Percentiles rank a stretch among this genome's conserved stretches.
These are phyloP conservation scores for Cicer pinnatifidum DNA, from an alignment of 306 rosid species.

Conservation along the genomic window DNA sequence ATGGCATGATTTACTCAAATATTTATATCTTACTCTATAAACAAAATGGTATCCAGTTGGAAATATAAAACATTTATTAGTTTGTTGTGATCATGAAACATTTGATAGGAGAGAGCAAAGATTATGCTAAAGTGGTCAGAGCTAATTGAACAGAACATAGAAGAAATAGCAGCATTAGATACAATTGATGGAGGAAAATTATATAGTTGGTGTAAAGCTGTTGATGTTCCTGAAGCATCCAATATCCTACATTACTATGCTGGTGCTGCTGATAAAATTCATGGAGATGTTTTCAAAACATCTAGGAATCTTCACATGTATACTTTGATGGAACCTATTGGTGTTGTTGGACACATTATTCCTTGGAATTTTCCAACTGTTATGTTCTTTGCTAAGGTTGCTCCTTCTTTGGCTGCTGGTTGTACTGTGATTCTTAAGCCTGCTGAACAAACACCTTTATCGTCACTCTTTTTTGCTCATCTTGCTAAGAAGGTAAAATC, in stretches of 20 bases:
- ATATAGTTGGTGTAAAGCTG: conserved; percentile 51
- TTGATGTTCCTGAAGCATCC: conserved; percentile 62
- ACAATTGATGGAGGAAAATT: conserved; percentile 76
- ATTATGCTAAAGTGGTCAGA: conserved; percentile 74
- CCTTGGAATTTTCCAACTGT: conserved; percentile 85
- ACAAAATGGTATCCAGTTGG: no score
- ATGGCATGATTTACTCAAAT: no score
- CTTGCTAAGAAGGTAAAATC: conserved; percentile 72
- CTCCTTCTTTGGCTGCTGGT: conserved; percentile 87
- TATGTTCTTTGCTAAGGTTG: conserved; percentile 60
- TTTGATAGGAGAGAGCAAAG: conserved; percentile 68
- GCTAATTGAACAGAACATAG: conserved; percentile 61
- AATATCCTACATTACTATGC: conserved; percentile 76
- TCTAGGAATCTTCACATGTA: conserved; percentile 61
- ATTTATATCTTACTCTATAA: no score
- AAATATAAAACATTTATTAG: background rate
- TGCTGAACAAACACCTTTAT: conserved; percentile 85
- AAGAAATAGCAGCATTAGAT: conserved; percentile 77
- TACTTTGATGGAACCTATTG: conserved; percentile 74
- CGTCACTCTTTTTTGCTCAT: conserved; percentile 79
- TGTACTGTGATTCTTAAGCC: conserved; percentile 90
- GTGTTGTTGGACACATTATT: conserved; percentile 81
- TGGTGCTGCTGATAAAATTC: conserved; percentile 89
- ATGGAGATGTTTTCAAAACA: conserved; percentile 76
- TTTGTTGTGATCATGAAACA: conserved; percentile 12